A percentile compares a stretch with the other conserved stretches of the same genome.
phyloP scores from a whole-genome alignment of 495 filamentous ascomycete species.

The Tuber umbilicatum region DNA sequence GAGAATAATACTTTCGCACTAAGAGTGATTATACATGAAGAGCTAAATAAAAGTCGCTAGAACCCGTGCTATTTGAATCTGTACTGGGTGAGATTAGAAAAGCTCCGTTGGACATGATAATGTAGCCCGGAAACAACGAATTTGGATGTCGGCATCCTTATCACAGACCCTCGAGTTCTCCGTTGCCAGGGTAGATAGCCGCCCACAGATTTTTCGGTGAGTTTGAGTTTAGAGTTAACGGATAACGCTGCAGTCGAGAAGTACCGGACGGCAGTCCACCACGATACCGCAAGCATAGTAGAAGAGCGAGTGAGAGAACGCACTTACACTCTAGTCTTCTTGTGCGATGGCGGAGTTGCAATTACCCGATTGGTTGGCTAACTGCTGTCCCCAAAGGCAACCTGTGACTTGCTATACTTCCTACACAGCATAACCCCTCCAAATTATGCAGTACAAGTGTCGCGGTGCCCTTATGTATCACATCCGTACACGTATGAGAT shows the following conservation, averaged over 20 bases:
- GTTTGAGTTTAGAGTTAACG: slow-evolving; percentile 1
- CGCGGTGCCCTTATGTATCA: neutral
- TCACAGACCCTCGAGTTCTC: neutral
- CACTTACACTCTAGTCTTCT: neutral
- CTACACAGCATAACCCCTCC: neutral
- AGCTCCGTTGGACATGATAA: neutral
- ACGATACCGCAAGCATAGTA: neutral
- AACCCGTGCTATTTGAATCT: neutral
- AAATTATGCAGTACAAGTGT: neutral
- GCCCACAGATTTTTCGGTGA: neutral
- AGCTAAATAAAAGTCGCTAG: neutral
- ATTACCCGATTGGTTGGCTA: neutral
- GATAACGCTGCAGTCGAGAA: neutral
- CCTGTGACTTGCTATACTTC: neutral
- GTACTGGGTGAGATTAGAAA: neutral
- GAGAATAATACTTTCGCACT: neutral
- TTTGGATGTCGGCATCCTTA: neutral
- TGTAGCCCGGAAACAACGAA: neutral
- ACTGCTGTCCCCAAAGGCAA: neutral
- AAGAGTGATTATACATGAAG: neutral
- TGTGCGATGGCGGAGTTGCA: neutral
- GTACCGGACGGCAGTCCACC: slow-evolving; percentile 3
- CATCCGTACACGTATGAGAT: slow-evolving; percentile 4
- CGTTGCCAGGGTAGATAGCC: neutral
- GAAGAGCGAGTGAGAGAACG: neutral